Base-by-base conservation (phyloP, 2,329 filamentous ascomycete genomes). In the Aureobasidium uvarum region DNA sequence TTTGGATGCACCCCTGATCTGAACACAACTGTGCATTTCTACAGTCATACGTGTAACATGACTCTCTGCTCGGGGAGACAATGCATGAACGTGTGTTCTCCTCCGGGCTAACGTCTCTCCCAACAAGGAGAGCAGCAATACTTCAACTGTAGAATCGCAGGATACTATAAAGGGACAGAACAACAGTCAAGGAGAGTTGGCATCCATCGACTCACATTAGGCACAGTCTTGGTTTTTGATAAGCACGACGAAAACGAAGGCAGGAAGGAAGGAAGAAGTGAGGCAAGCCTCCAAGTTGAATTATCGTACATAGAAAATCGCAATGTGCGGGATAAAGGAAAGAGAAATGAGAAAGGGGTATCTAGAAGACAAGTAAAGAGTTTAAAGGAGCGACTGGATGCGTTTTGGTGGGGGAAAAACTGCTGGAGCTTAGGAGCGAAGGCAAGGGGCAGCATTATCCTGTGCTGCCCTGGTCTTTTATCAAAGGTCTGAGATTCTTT, bases 311-410 rank as follows among this genome's bases (percentile, higher is more conserved):
- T 62, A 45, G 45, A 50, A 62, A 14, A 51, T 20, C 45, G 45
- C 58, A 31, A 62, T 20, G 16, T 48, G 58, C 45, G 58, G 25
- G 13, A 10, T 39, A 39, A 20, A 36, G 31, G 20, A 23, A 31
- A 62, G 31, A 62, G 39, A 46, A 50, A 62, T 39, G 38, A 46
- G 20, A 31, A 48, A 51, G 45, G 58, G 58, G 58, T 62, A 62
- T 62, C 58, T 51, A 51, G 45, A 41, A 51, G 58, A 62, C 45
- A 51, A 51, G 45, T 23, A 60, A 60, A 38, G n/a, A 28, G 5
- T 20, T 36, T 48, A 31, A 46, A 25, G 5, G 56, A 60, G 43
- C 28, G 56, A 38, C 56, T 60, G 41, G n/a, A 4, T 60, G 43
- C 28, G 56, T 36, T 60, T 46, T 45, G 55, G 45, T 33, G 20